These are phyloP conservation scores for Ephemerocybe angulata DNA, from an alignment of 768 basidiomycete genomes.

Conservation along the genomic window DNA sequence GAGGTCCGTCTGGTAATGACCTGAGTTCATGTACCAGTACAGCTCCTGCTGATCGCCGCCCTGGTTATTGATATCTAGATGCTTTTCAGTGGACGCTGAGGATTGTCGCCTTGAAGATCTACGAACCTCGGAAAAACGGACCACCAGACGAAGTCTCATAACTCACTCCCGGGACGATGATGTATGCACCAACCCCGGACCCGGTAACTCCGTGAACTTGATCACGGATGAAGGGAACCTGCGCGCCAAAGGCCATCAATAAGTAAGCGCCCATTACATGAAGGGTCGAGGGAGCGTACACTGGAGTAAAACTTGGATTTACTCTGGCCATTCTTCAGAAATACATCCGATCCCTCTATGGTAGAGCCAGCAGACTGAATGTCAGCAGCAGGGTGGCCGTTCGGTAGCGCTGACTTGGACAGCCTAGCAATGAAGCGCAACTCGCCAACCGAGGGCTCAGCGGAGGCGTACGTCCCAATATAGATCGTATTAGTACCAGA, in stretches of 20 bases:
- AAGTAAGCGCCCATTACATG: background rate
- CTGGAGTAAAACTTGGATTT: conserved; percentile 49
- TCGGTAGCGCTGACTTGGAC: conserved; percentile 36
- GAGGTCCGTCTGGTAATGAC: conserved; percentile 41
- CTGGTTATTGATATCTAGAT: conserved; percentile 45
- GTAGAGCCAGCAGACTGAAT: conserved; percentile 36
- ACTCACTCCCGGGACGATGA: conserved; percentile 41
- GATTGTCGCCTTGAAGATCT: conserved; percentile 5
- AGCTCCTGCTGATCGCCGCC: conserved; percentile 44
- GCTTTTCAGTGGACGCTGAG: background rate
- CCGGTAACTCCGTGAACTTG: conserved; percentile 49
- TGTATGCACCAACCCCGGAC: conserved; percentile 41
- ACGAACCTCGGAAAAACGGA: conserved; percentile 49
- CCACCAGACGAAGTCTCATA: conserved; percentile 48
- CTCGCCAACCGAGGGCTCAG: conserved; percentile 46
- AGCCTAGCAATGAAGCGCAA: conserved; percentile 48
- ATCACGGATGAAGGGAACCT: conserved; percentile 49
- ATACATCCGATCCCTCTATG: conserved; percentile 49
- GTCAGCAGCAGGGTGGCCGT: conserved; percentile 36
- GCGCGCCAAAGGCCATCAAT: background rate
- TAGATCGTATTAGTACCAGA: conserved; percentile 43
- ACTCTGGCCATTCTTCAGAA: conserved; percentile 40
- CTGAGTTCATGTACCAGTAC: conserved; percentile 48
- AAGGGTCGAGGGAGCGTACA: conserved; percentile 20
- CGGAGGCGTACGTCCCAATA: conserved; percentile 43